phyloP scores from a whole-genome alignment of 1,284 basidiomycete species.

The Fomitopsis betulina region DNA sequence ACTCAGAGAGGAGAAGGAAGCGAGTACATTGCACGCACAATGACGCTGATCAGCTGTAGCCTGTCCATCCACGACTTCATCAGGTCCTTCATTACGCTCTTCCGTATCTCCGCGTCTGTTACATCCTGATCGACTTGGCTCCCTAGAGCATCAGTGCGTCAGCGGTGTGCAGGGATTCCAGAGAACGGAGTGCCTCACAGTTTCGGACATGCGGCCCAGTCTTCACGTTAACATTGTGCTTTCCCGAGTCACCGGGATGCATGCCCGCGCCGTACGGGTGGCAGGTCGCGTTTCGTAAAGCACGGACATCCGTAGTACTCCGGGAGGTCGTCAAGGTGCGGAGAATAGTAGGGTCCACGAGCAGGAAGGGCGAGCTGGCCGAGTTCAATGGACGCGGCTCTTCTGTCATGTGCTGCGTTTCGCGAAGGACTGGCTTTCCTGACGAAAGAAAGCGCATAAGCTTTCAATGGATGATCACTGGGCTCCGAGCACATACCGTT shows the following conservation, averaged over 20 bases:
- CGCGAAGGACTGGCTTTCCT: conserved; percentile 2
- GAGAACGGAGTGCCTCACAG: not conserved
- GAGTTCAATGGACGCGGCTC: conserved; percentile 8
- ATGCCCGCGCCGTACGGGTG: too few relatives aligned
- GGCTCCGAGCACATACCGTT: not conserved
- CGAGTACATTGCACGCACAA: too few relatives aligned
- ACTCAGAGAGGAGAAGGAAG: too few relatives aligned
- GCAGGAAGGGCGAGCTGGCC: conserved; percentile 3
- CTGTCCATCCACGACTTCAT: too few relatives aligned
- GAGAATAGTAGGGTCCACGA: not conserved
- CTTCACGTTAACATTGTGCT: not conserved
- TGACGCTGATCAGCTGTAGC: too few relatives aligned
- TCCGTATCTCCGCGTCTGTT: too few relatives aligned
- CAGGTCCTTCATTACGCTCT: too few relatives aligned
- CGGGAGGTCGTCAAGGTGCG: not conserved
- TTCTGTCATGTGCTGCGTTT: conserved; percentile 8
- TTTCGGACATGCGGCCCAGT: not conserved
- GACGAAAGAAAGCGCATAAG: not conserved
- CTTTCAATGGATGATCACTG: not conserved
- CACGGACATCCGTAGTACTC: not conserved
- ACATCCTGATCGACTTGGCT: too few relatives aligned
- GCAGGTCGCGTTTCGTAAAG: not conserved
- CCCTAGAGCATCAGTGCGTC: not conserved
- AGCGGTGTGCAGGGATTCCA: not conserved
- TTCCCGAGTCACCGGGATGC: not conserved